Conservation (phyloP, 2,329 filamentous ascomycete species). For the Zymoseptoria passerinii region DNA sequence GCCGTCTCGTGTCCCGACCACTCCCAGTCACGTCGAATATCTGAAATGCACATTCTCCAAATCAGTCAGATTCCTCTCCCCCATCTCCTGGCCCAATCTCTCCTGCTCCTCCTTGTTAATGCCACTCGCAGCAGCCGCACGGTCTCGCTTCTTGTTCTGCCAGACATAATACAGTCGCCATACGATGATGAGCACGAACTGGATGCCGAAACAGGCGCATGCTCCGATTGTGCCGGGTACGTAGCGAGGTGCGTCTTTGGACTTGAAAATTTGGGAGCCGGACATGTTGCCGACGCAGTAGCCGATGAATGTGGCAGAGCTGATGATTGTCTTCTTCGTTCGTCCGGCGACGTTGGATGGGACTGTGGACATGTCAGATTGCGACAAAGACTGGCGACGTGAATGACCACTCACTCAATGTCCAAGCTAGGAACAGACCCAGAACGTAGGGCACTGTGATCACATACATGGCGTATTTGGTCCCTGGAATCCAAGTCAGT, state of each 20-base stretch:
- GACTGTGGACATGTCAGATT: conserved; percentile 13
- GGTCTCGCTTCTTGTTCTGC: conserved; percentile 31
- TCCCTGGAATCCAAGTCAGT: background rate
- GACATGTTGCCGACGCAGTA: conserved; percentile 44
- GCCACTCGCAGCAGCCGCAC: conserved; percentile 18
- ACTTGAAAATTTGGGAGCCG: conserved; percentile 41
- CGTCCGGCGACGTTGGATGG: conserved; percentile 41
- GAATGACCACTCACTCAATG: conserved; percentile 13
- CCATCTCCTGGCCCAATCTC: conserved; percentile 57
- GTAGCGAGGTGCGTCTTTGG: conserved; percentile 38
- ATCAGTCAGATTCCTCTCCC: conserved; percentile 57
- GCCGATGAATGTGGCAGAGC: conserved; percentile 39
- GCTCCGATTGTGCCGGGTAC: conserved; percentile 37
- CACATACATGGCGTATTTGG: conserved; percentile 23
- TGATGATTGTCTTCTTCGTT: conserved; percentile 41
- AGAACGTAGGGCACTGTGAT: conserved; percentile 29
- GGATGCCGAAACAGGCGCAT: conserved; percentile 28
- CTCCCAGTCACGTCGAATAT: conserved; percentile 15
- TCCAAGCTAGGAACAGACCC: conserved; percentile 30
- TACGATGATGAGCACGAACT: conserved; percentile 29
- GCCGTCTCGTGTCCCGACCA: too few relatives aligned
- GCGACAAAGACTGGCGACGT: background rate
- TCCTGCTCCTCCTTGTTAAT: conserved; percentile 50
- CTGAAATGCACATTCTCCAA: conserved; percentile 37
- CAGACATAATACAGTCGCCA: conserved; percentile 37